Percentiles rank a stretch among this genome's conserved stretches.
phyloP scores from a whole-genome alignment of 345 rosid species.

The Brassica nigra region DNA sequence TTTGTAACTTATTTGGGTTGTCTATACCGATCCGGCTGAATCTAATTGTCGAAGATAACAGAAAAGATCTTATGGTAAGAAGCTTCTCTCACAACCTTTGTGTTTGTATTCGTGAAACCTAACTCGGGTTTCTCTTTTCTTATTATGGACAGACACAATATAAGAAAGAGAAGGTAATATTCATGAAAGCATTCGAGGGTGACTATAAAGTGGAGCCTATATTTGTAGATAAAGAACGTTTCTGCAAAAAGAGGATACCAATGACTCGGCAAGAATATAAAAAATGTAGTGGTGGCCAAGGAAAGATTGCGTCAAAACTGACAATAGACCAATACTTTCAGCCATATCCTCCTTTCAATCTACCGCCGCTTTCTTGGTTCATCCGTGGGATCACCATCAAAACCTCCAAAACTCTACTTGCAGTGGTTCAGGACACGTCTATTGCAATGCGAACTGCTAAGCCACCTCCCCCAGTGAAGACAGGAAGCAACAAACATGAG shows the following conservation, averaged over 20 bases:
- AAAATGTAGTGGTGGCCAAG: slow-evolving; percentile 64
- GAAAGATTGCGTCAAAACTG: slow-evolving; percentile 71
- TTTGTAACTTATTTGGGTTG: background rate
- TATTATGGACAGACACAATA: slow-evolving; percentile 50
- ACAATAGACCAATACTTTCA: slow-evolving; percentile 71
- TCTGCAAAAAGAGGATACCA: slow-evolving; percentile 59
- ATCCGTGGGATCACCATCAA: slow-evolving; percentile 65
- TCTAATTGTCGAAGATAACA: slow-evolving; percentile 1
- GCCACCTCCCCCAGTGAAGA: background rate
- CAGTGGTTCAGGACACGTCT: background rate
- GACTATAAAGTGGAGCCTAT: slow-evolving; percentile 63
- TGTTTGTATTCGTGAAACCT: background rate
- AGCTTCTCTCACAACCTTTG: background rate
- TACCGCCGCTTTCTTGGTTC: slow-evolving; percentile 89
- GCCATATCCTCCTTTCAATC: slow-evolving; percentile 57
- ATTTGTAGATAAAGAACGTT: slow-evolving; percentile 56
- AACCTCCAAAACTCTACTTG: slow-evolving; percentile 57
- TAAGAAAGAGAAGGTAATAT: slow-evolving; percentile 60
- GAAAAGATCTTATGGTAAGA: background rate
- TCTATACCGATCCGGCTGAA: background rate
- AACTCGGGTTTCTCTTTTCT: background rate
- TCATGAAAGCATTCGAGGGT: slow-evolving; percentile 77
- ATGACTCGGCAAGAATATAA: slow-evolving; percentile 62
- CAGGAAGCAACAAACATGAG: background rate
- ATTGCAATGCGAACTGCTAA: background rate